Percentiles rank a stretch among this genome's conserved stretches.
Conservation (phyloP, 2,329 filamentous ascomycete genomes). For the Curvularia lunata region DNA sequence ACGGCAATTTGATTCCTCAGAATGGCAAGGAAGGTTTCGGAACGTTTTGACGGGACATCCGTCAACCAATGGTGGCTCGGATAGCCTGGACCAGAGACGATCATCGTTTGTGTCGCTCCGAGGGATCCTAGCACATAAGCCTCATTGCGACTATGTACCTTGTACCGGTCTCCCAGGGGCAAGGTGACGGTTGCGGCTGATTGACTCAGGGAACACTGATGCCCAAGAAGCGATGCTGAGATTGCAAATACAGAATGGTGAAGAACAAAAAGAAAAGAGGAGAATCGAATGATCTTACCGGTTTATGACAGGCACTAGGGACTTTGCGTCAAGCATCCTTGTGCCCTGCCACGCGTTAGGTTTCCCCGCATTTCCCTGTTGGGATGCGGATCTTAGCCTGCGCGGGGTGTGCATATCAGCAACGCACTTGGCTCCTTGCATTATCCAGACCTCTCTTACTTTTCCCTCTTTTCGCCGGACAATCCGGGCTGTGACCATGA, state of each 20-base stretch:
- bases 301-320: constrained; percentile 1
- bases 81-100: neutral
- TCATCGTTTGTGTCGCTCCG: neutral
- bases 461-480: constrained; percentile 38
- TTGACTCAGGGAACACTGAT: neutral
- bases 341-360: constrained; percentile 24
- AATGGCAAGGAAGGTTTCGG: constrained; percentile 12
- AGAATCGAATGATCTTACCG: neutral
- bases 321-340: constrained; percentile 5
- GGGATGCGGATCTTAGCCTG: constrained; percentile 27
- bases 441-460: constrained; percentile 23
- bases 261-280: neutral
- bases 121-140: neutral
- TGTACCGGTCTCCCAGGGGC: neutral
- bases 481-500: constrained; percentile 40
- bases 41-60: constrained; percentile 3
- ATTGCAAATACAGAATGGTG: neutral
- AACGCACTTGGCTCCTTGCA: constrained; percentile 20
- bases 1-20: neutral
- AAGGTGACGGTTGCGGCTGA: neutral
- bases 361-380: constrained; percentile 38
- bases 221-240: neutral
- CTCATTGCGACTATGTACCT: neutral
- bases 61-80: constrained; percentile 4
- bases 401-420: constrained; percentile 43